Base-by-base conservation (phyloP, 1,284 basidiomycete genomes). In the Hemileccinum hortonii region DNA sequence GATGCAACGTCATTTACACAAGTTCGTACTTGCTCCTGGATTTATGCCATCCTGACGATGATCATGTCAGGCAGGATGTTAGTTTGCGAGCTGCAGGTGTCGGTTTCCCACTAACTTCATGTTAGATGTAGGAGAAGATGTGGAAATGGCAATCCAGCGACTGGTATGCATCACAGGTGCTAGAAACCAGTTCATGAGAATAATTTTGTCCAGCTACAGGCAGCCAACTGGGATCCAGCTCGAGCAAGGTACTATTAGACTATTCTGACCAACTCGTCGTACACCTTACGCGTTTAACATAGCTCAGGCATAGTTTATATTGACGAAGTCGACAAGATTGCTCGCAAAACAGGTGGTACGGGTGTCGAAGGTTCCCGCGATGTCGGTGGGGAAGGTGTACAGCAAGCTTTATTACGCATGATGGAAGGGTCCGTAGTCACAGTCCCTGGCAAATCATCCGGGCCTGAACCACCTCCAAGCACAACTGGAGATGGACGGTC, bases 261-360 rank as follows among this genome's bases (percentile, higher is more conserved):
- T 35, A 4, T 37, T 15, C 11, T n/a, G 26, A 40, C 45, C 14
- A 8, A 9, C 7, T 26, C n/a, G 3, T 37, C 41, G 11, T 43
- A 12, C 19, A 56, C 32, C 49, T 55, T 18, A 65, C 45, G 11
- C 36, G 16, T 44, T 47, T 38, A 21, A 46, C 49, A 40, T 36
- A 93, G 91, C 62, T 84, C 85, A 62, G 94, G 94, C 4, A 98
- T 98, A 53, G 87, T 98, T 19, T 96, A 95, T 68, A 95, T 98
- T 47, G 96, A 98, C 64, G 96, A 98, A 73, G 78, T 95, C 2
- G 95, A 98, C 73, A 98, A 98, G 73, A 84, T 98, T 49, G 90
- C 91, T 4, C 80, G 87, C 36, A 87, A 85, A 53, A 74, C 80
- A 6, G 73, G 70, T n/a, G 70, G 78, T 24, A 76, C 79, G 12